A percentile compares a stretch with the other conserved stretches of the same genome.
These are phyloP conservation scores for Thalassia testudinum DNA, from an alignment of 116 monocot genomes.

Conservation along the genomic window DNA sequence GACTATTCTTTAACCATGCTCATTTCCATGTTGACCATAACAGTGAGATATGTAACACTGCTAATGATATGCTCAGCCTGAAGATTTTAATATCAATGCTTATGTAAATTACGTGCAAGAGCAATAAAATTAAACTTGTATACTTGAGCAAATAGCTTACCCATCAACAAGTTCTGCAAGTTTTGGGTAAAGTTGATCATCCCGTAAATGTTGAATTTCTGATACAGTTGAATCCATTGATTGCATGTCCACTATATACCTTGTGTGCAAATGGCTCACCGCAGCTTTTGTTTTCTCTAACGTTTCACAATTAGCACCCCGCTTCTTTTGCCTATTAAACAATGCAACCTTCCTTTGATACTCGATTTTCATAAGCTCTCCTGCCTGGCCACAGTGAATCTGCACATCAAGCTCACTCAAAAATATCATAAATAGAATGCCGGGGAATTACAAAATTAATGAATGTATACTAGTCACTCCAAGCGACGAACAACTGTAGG, in stretches of 20 bases:
- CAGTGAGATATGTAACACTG: no score
- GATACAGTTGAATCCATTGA: constrained; percentile 91
- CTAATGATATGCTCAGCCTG: no score
- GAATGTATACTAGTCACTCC: no score
- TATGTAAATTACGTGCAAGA: no score
- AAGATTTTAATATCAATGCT: no score
- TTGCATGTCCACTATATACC: constrained; percentile 96
- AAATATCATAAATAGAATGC: no score
- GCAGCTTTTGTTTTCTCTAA: constrained; percentile 84
- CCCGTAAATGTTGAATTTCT: constrained; percentile 83
- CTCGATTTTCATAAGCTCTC: constrained; percentile 84
- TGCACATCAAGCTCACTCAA: no score
- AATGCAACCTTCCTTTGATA: constrained; percentile 84
- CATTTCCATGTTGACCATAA: no score
- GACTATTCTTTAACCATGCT: no score
- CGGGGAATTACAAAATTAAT: no score
- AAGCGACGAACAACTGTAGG: no score
- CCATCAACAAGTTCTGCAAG: constrained; percentile 56
- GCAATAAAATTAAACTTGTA: no score
- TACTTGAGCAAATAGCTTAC: constrained; percentile 18
- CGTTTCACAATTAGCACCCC: constrained; percentile 35
- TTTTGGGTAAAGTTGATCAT: constrained; percentile 65
- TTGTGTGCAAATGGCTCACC: constrained; percentile 88
- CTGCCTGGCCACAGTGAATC: constrained; percentile 28
- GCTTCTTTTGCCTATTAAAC: constrained; percentile 77